These are phyloP conservation scores for Chytriomyces sp. DNA, from an alignment of 192 early-diverging fungal species.

Conservation along the genomic window DNA sequence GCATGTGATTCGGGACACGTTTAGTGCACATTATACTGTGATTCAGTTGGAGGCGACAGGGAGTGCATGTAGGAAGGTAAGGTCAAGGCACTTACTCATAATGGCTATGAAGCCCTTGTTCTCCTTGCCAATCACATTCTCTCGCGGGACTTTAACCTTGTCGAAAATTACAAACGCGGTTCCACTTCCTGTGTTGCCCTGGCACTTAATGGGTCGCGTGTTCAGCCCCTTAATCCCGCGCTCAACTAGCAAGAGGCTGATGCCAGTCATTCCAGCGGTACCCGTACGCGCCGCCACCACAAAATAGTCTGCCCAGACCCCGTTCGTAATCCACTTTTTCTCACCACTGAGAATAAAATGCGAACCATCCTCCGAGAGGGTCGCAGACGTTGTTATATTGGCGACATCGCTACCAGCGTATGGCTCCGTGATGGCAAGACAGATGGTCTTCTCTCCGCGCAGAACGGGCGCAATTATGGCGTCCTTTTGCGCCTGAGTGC, in stretches of 20 bases:
- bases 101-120: slow-evolving; percentile 77
- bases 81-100: slow-evolving; percentile 43
- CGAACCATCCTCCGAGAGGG: slow-evolving; percentile 53
- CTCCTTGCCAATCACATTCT: slow-evolving; percentile 74
- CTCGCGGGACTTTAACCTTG: slow-evolving; percentile 72
- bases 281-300: slow-evolving; percentile 76
- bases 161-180: slow-evolving; percentile 72
- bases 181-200: slow-evolving; percentile 74
- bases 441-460: slow-evolving; percentile 70
- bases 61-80: not conserved
- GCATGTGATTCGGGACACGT: slow-evolving; percentile 3
- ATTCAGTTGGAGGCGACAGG: slow-evolving; percentile 7
- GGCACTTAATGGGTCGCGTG: slow-evolving; percentile 74
- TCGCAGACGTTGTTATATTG: slow-evolving; percentile 60
- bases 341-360: slow-evolving; percentile 74
- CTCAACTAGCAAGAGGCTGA: slow-evolving; percentile 71
- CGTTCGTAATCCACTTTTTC: slow-evolving; percentile 66
- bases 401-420: slow-evolving; percentile 67
- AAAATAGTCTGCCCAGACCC: slow-evolving; percentile 77
- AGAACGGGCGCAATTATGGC: slow-evolving; percentile 60
- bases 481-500: slow-evolving; percentile 59
- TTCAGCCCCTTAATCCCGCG: slow-evolving; percentile 59
- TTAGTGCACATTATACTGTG: not conserved
- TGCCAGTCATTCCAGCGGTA: slow-evolving; percentile 67
- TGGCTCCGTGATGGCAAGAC: slow-evolving; percentile 73